Evolutionary conservation across 306 rosid species (phyloP).

Genomic region (Glycine soja): DNA sequence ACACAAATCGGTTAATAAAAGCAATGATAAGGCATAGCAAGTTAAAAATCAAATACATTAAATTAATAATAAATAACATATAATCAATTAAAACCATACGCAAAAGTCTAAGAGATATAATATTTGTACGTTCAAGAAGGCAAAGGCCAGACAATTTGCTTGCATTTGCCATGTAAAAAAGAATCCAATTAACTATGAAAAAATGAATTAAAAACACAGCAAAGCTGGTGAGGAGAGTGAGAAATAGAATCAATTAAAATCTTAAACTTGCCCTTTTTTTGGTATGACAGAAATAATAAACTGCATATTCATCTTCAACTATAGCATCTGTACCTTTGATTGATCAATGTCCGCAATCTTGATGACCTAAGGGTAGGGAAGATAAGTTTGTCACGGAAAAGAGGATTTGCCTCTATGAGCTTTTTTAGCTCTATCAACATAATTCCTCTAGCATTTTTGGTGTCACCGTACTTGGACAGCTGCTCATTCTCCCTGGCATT

Average conservation of each 20-base stretch:
- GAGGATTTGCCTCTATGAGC: slow-evolving; percentile 86
- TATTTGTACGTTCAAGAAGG: neutral
- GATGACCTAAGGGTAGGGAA: slow-evolving; percentile 79
- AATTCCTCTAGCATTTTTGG: slow-evolving; percentile 81
- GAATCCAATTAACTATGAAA: slow-evolving; percentile 25
- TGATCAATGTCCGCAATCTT: slow-evolving; percentile 80
- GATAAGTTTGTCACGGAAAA: slow-evolving; percentile 75
- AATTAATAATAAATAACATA: slow-evolving; percentile 44
- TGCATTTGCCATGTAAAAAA: slow-evolving; percentile 24
- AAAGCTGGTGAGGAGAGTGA: slow-evolving; percentile 13
- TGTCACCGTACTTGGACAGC: slow-evolving; percentile 86
- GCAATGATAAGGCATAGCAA: slow-evolving; percentile 29
- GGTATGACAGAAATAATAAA: neutral
- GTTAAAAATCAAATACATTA: slow-evolving; percentile 19
- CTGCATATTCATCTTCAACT: slow-evolving; percentile 35
- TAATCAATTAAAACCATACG: slow-evolving; percentile 15
- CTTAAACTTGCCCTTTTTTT: neutral
- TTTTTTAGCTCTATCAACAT: slow-evolving; percentile 87
- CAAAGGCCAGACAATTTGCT: slow-evolving; percentile 6
- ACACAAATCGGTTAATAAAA: slow-evolving; percentile 32
- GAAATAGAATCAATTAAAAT: slow-evolving; percentile 18
- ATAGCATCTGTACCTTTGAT: slow-evolving; percentile 72
- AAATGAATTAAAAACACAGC: slow-evolving; percentile 3
- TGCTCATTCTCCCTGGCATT: slow-evolving; percentile 84
- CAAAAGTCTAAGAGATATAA: slow-evolving; percentile 28